Base-by-base conservation (phyloP, 768 basidiomycete genomes). In the Boletus vinaceobasis region DNA sequence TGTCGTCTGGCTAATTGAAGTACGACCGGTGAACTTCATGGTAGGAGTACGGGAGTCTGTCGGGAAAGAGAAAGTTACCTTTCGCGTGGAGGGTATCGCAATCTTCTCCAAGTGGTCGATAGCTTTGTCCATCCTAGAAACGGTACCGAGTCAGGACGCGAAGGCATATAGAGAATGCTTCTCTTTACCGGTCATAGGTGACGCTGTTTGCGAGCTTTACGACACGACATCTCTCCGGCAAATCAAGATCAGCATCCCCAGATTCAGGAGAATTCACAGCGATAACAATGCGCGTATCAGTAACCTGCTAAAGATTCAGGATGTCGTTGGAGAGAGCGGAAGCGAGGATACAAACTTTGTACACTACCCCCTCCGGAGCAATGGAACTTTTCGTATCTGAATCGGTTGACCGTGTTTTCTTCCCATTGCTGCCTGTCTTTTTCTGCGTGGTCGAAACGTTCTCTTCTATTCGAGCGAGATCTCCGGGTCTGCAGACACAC, bases 181-280 rank as follows among this genome's bases (percentile, higher is more conserved):
- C 17, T 23, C 35, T 57, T 40, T 66, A 84, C 90, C 94, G 80
- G 62, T 94, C 92, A 67, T 90, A 94, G 1, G 95, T 98, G 15
- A 91, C 85, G 51, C 86, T 93, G 62, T 98, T 98, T 13, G 93
- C 93, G 2, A 96, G 77, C 66, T 98, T 98, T 48, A 98, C 68
- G 48, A 94, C 73, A 17, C 90, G 79, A 71, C 93, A 91, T 47
- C 88, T 79, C 63, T 95, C 93, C 7, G 93, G 91, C 0, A 97
- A 68, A 62, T 93, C 88, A 13, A 90, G 73, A 46, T 90, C 88
- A 43, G 83, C 80, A 46, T 78, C 77, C 32, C 72, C 74, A 2
- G 78, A 74, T 47, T 88, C 86, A 15, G 82, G 77, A 13, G 80
- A 69, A 63, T 90, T 86, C 17, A 93, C 73, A 5, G 93, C 91